A percentile compares a stretch with the other conserved stretches of the same genome.
Conservation (phyloP, 805 yeast genomes). For the Yarrowia hollandica region DNA sequence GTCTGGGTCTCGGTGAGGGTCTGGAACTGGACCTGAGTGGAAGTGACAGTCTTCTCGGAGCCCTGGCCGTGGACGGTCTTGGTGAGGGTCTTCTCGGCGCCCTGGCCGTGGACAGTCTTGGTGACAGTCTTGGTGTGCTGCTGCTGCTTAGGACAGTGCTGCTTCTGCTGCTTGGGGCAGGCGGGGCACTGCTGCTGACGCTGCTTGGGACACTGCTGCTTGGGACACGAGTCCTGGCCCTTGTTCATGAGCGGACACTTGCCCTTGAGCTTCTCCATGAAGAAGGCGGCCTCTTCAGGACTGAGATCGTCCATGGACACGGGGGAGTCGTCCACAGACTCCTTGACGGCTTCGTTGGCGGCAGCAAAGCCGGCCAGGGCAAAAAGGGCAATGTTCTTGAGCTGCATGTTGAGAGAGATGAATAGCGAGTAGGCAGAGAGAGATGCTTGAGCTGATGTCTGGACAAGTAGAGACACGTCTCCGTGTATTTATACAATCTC, state of each 20-base stretch:
- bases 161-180: constrained; percentile 22
- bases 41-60: background rate
- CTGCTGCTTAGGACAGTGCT: constrained; percentile 1
- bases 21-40: background rate
- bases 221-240: constrained; percentile 11
- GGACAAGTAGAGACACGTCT: too few species aligned
- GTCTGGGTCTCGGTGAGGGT: background rate
- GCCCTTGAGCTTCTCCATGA: constrained; percentile 14
- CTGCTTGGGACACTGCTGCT: constrained; percentile 14
- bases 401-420: background rate
- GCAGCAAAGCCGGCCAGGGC: constrained; percentile 8
- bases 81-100: background rate
- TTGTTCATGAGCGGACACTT: constrained; percentile 6
- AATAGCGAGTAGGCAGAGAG: too few species aligned
- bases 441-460: too few species aligned
- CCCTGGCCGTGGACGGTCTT: background rate
- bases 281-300: constrained; percentile 16
- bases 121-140: background rate
- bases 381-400: constrained; percentile 19
- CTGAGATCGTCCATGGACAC: background rate
- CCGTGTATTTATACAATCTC: too few species aligned
- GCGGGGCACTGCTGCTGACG: constrained; percentile 18
- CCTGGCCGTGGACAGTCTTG: too few species aligned
- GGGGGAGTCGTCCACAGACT: constrained; percentile 9
- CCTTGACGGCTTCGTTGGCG: background rate